A percentile compares a stretch with the other conserved stretches of the same genome.
Conservation (phyloP, 1,284 basidiomycete genomes). For the Rugiboletus extremiorientalis region DNA sequence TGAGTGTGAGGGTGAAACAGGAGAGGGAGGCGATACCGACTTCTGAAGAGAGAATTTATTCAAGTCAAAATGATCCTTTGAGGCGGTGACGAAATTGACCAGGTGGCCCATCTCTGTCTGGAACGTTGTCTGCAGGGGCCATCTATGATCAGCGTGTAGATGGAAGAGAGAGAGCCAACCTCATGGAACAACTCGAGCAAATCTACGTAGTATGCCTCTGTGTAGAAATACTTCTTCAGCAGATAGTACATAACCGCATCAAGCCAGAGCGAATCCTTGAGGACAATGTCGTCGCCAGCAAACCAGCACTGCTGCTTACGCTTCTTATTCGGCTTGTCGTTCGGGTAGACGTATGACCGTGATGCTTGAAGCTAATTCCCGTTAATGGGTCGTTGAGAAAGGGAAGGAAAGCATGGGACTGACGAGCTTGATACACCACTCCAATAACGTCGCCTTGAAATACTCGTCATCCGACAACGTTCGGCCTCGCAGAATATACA, state of each 20-base stretch:
- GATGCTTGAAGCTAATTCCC: too few species aligned
- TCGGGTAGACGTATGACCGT: too few species aligned
- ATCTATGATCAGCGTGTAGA: neutral
- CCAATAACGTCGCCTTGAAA: too few species aligned
- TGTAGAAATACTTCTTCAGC: conserved; percentile 85
- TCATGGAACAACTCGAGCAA: conserved; percentile 92
- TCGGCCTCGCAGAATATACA: too few species aligned
- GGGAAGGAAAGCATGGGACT: too few species aligned
- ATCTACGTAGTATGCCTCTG: conserved; percentile 82
- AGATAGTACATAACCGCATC: conserved; percentile 90
- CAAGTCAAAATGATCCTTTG: conserved; percentile 86
- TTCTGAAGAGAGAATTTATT: conserved; percentile 82
- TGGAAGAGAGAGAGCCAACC: conserved; percentile 37
- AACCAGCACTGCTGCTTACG: too few species aligned
- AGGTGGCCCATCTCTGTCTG: conserved; percentile 95
- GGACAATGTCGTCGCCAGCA: conserved; percentile 77
- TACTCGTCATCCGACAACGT: too few species aligned
- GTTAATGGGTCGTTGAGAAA: too few species aligned
- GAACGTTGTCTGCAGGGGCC: conserved; percentile 65
- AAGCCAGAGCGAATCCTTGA: conserved; percentile 97
- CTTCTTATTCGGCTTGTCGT: too few species aligned
- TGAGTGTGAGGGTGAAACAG: neutral
- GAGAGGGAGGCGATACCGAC: conserved; percentile 39
- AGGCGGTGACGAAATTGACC: conserved; percentile 91
- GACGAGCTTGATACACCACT: too few species aligned